Evolutionary conservation across 2,329 filamentous ascomycete genomes (phyloP), one percentile per base, ranked within the genome.

Genomic region (Colletotrichum scovillei): DNA sequence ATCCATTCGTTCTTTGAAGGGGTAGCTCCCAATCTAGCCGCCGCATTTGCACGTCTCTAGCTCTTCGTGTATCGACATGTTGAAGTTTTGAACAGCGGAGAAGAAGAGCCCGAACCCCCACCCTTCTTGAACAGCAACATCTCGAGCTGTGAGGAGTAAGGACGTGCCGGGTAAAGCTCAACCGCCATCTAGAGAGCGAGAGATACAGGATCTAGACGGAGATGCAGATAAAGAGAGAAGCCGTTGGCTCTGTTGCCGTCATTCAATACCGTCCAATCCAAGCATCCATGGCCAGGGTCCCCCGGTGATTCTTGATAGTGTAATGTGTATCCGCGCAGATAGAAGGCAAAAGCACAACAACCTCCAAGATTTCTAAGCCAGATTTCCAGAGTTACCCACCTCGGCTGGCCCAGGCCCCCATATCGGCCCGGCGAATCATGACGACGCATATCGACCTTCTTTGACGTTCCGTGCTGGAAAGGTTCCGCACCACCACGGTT

Each of bases 331-430:
- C 42, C 42, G 42, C 19, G 16, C 16, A 49, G 42, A 49, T 49
- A 49, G 42, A 49, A 22, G 42, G 42, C 7, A 49, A 49, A 49
- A 49, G 8, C 42, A 22, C 19, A 49, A n/a, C 16, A 46, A 49
- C 19, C 42, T 56, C 16, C 67, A 60, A 32, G 60, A 73, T 73
- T 73, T 66, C 60, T 73, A 73, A 73, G 32, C 70, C 55, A 67
- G 60, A 62, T 65, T 38, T 52, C 59, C 22, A 42, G 46, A 19
- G 38, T 24, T 69, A 52, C 66, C 58, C 69, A 72, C 69, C 57
- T 19, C 26, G 35, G 16, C n/a, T 14, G 30, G 57, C 67, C 67
- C 24, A 30, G 46, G 14, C 24, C 55, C 11, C 12, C 42, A 22
- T 24, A 35, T 60, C 42, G 67, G 55, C 35, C 60, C 46, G 35